A percentile compares a stretch with the other conserved stretches of the same genome.
Conservation (phyloP, 495 filamentous ascomycete species). For the Trichoderma virens region DNA sequence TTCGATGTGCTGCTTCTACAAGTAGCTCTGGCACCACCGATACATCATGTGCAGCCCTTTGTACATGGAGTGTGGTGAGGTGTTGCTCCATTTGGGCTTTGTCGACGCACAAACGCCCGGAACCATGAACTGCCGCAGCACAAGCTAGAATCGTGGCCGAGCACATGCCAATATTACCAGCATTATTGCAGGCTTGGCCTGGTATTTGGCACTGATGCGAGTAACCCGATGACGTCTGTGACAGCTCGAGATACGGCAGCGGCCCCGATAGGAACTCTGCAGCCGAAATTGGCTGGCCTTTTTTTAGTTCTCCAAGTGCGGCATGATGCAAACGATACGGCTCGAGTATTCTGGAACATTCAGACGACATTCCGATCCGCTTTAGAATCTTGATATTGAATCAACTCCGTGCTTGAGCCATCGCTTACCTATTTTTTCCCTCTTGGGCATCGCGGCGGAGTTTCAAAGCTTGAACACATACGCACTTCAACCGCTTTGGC, state of each 20-base stretch:
- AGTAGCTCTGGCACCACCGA: too few relatives aligned
- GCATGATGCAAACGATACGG: not conserved
- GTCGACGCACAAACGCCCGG: too few relatives aligned
- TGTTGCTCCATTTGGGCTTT: too few relatives aligned
- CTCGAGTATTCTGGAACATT: not conserved
- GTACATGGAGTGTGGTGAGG: too few relatives aligned
- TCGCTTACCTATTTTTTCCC: not conserved
- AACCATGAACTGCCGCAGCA: too few relatives aligned
- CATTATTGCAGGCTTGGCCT: too few relatives aligned
- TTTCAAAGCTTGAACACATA: not conserved
- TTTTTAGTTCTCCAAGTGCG: not conserved
- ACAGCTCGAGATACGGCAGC: not conserved
- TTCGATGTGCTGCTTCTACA: too few relatives aligned
- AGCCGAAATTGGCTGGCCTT: not conserved
- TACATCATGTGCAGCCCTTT: too few relatives aligned
- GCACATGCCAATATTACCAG: too few relatives aligned
- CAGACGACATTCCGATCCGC: not conserved
- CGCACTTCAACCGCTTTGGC: not conserved
- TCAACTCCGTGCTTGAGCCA: not conserved
- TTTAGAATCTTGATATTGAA: not conserved
- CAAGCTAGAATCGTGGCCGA: too few relatives aligned
- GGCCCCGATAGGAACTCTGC: not conserved
- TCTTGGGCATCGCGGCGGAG: not conserved
- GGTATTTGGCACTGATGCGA: not conserved
- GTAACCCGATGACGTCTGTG: conserved; percentile 3